phyloP scores from a whole-genome alignment of 1,284 basidiomycete species.

The Rhodotorula sp. region DNA sequence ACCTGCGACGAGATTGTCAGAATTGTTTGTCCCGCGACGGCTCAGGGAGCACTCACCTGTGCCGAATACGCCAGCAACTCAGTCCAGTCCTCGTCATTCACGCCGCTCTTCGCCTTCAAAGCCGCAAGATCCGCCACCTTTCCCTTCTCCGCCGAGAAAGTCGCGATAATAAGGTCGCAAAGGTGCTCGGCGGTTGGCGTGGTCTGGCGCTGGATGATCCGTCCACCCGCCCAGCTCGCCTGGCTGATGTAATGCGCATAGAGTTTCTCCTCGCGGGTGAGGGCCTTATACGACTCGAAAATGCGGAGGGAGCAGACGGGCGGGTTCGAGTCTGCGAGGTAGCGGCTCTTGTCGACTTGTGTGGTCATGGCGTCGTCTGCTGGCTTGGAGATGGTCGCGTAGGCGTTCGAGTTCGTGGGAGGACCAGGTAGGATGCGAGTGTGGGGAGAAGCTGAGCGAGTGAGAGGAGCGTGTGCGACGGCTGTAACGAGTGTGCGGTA shows the following conservation, averaged over 20 bases:
- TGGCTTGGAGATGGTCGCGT: too few species aligned
- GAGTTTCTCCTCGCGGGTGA: conserved; percentile 35
- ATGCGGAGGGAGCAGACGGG: conserved; percentile 38
- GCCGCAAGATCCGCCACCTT: conserved; percentile 58
- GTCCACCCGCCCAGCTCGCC: conserved; percentile 67
- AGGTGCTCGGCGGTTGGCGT: conserved; percentile 51
- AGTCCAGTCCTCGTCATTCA: conserved; percentile 64
- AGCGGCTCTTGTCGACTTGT: conserved; percentile 11
- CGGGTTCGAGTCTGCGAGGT: conserved; percentile 28
- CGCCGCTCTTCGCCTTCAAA: conserved; percentile 56
- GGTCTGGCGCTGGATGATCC: conserved; percentile 79
- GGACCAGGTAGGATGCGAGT: too few species aligned
- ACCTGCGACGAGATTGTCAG: conserved; percentile 53
- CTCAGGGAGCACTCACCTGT: conserved; percentile 56
- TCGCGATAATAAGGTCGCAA: conserved; percentile 36
- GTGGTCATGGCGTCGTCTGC: background rate
- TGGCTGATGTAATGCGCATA: conserved; percentile 33
- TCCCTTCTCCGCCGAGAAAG: conserved; percentile 19
- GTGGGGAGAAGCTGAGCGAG: too few species aligned
- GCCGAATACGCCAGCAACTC: conserved; percentile 66
- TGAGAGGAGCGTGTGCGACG: too few species aligned
- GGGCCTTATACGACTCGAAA: conserved; percentile 23
- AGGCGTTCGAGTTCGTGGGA: too few species aligned
- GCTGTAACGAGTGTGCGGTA: too few species aligned
- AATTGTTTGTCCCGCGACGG: conserved; percentile 8